Conservation (phyloP, 2,329 filamentous ascomycete genomes). For the Xylaria sp. region DNA sequence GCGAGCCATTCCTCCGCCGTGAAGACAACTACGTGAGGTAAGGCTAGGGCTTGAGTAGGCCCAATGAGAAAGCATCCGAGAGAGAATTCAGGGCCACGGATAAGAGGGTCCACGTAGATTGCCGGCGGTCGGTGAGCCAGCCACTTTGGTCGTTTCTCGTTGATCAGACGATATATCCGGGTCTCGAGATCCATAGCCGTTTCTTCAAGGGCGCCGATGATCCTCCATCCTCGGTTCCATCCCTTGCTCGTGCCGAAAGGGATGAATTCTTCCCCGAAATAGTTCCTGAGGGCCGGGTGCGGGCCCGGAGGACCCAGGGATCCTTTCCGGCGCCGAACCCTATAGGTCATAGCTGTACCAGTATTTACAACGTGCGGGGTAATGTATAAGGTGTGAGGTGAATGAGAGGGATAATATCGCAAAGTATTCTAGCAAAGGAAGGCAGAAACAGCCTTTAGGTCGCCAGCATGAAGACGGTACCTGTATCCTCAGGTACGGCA, state of each 20-base stretch:
- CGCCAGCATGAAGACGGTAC: too few relatives aligned
- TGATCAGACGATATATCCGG: neutral
- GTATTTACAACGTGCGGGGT: too few relatives aligned
- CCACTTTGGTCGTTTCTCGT: neutral
- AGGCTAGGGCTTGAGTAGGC: neutral
- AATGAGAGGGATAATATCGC: too few relatives aligned
- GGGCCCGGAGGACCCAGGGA: too few relatives aligned
- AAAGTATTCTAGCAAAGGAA: too few relatives aligned
- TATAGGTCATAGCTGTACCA: too few relatives aligned
- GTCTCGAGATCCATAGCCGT: neutral
- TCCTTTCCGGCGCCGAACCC: too few relatives aligned
- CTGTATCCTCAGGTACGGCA: too few relatives aligned
- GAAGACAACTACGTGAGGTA: neutral
- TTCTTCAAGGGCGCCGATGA: neutral
- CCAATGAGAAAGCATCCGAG: neutral
- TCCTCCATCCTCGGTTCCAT: neutral
- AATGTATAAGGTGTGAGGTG: too few relatives aligned
- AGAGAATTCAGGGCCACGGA: neutral
- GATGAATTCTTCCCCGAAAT: neutral
- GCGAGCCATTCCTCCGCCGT: neutral
- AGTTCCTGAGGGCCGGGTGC: neutral
- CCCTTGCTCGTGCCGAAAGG: neutral
- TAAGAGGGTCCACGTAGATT: neutral
- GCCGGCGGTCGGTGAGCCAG: neutral
- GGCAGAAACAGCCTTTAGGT: too few relatives aligned